Conservation (phyloP, 2,329 filamentous ascomycete species). For the Sphaerulina vaccinii region DNA sequence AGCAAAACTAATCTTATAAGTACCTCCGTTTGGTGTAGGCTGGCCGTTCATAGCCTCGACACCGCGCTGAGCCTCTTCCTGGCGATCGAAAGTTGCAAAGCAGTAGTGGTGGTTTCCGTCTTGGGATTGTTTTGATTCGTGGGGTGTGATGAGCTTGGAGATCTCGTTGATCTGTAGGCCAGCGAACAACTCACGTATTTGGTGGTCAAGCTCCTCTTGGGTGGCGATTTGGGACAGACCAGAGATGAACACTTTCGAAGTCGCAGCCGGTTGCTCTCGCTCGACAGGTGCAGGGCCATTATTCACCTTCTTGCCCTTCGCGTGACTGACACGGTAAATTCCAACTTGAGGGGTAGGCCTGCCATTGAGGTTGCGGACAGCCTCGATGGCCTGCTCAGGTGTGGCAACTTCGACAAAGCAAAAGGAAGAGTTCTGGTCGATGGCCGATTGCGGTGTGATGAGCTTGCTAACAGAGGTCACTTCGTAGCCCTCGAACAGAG, state of each 20-base stretch:
- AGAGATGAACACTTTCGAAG: conserved; percentile 42
- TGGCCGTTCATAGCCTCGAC: conserved; percentile 30
- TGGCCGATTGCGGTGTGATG: conserved; percentile 24
- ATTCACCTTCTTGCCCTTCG: conserved; percentile 15
- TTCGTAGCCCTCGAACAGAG: conserved; percentile 46
- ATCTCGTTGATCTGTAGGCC: conserved; percentile 48
- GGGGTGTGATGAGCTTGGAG: conserved; percentile 44
- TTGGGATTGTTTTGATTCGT: conserved; percentile 9
- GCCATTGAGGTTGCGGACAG: conserved; percentile 27
- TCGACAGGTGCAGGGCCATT: conserved; percentile 3
- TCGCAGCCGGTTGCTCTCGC: neutral
- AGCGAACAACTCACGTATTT: conserved; percentile 47
- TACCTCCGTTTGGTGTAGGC: conserved; percentile 22
- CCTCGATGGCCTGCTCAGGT: conserved; percentile 29
- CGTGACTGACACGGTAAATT: conserved; percentile 24
- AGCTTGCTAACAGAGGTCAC: conserved; percentile 51
- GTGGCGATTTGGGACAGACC: conserved; percentile 47
- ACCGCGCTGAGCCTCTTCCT: conserved; percentile 30
- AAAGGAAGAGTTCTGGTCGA: conserved; percentile 21
- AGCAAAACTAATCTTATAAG: conserved; percentile 25
- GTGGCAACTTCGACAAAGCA: conserved; percentile 36
- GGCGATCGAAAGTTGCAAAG: conserved; percentile 33
- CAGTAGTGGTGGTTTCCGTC: conserved; percentile 31
- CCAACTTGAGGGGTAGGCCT: conserved; percentile 25
- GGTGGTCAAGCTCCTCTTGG: conserved; percentile 43